These are phyloP conservation scores for Hanseniaspora uvarum DNA, from an alignment of 1,139 yeast genomes.

Conservation along the genomic window DNA sequence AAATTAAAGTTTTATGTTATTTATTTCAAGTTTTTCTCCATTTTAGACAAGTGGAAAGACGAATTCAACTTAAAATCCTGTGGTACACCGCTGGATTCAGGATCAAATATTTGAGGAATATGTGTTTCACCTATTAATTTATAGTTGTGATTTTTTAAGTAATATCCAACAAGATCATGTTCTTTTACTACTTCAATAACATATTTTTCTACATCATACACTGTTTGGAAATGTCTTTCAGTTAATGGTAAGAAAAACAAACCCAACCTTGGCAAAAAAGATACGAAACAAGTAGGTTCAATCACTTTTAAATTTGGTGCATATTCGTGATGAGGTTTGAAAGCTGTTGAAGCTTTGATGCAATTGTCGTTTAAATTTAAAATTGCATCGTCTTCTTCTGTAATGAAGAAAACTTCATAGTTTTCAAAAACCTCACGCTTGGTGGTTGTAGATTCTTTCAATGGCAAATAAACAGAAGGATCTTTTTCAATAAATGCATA, in stretches of 20 bases:
- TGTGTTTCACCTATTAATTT: slow-evolving; percentile 23
- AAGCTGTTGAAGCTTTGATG: slow-evolving; percentile 40
- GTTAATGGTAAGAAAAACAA: slow-evolving; percentile 29
- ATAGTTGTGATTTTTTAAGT: slow-evolving; percentile 37
- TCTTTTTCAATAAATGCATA: slow-evolving; percentile 19
- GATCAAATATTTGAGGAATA: neutral
- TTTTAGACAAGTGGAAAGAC: neutral
- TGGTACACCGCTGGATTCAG: neutral
- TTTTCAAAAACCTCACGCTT: neutral
- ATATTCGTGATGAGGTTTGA: slow-evolving; percentile 29
- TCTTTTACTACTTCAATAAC: slow-evolving; percentile 39
- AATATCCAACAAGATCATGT: slow-evolving; percentile 42
- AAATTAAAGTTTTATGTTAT: neutral
- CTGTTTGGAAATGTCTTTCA: slow-evolving; percentile 20
- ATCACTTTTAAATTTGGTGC: slow-evolving; percentile 17
- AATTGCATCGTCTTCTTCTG: neutral
- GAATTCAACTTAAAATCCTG: neutral
- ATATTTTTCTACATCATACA: slow-evolving; percentile 18
- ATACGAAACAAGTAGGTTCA: slow-evolving; percentile 46
- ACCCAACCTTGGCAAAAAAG: slow-evolving; percentile 40
- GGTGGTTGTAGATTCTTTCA: neutral
- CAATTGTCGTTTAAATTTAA: slow-evolving; percentile 14
- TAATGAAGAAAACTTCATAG: neutral
- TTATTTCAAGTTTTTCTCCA: neutral
- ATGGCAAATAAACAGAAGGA: neutral